Evolutionary conservation across 192 early-diverging fungal genomes (phyloP).

Genomic region (Linnemannia zychae): DNA sequence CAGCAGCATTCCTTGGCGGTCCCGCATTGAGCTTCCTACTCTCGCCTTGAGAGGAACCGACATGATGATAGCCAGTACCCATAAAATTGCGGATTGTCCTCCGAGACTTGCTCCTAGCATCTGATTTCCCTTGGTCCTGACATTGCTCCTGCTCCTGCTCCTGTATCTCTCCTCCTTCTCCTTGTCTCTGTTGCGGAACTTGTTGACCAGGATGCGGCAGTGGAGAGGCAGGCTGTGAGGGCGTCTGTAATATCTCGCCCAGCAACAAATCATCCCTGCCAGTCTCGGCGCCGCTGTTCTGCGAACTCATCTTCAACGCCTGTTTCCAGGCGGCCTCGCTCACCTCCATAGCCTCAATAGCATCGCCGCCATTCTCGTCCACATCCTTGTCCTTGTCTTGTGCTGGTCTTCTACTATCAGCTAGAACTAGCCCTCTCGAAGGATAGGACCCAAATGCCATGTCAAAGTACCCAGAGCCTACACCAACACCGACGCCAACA

Average conservation of each 20-base stretch:
- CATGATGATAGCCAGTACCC: not conserved
- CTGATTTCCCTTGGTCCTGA: not conserved
- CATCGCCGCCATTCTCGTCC: too few species aligned
- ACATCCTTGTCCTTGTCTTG: not conserved
- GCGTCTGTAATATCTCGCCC: not conserved
- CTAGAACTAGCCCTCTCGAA: not conserved
- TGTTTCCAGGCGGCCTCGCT: too few species aligned
- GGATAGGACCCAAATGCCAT: not conserved
- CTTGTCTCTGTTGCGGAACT: not conserved
- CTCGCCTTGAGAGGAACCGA: not conserved
- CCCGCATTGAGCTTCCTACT: not conserved
- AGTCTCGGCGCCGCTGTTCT: not conserved
- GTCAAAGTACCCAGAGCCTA: slow-evolving; percentile 5
- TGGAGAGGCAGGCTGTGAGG: not conserved
- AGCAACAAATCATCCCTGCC: not conserved
- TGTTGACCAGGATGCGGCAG: not conserved
- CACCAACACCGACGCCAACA: not conserved
- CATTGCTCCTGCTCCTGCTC: not conserved
- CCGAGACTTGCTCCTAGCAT: not conserved
- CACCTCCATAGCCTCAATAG: too few species aligned
- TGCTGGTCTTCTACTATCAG: not conserved
- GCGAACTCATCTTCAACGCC: not conserved
- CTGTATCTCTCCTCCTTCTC: not conserved
- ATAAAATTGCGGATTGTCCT: slow-evolving; percentile 26
- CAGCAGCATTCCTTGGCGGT: too few species aligned